Evolutionary conservation across 163 green algal genomes (phyloP).

Genomic region (Scenedesmus sp.): DNA sequence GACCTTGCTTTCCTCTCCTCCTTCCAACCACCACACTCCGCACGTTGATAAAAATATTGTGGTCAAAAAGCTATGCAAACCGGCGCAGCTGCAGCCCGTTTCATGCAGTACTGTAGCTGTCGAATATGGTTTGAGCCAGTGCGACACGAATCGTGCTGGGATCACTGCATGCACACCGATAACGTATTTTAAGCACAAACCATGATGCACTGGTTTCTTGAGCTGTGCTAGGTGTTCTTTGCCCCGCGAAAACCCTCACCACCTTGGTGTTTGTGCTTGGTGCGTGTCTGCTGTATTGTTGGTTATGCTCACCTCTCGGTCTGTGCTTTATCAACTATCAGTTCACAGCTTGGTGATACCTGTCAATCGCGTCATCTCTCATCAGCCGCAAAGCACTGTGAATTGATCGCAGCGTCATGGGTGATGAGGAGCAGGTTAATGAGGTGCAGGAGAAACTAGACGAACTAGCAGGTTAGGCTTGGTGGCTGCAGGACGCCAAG

Average conservation of each 20-base stretch:
- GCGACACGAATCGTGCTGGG: not conserved
- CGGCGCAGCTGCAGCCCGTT: not conserved
- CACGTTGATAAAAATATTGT: not conserved
- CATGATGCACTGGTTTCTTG: too few relatives aligned
- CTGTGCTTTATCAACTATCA: not conserved
- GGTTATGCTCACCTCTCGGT: not conserved
- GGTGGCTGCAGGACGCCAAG: not conserved
- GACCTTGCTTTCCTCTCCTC: not conserved
- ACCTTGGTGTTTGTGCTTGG: not conserved
- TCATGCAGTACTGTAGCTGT: slow-evolving; percentile 8
- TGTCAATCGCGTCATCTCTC: not conserved
- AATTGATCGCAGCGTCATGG: slow-evolving; percentile 18
- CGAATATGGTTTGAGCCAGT: slow-evolving; percentile 8
- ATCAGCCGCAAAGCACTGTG: not conserved
- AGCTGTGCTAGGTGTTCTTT: not conserved
- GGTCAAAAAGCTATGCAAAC: not conserved
- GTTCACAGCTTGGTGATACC: not conserved
- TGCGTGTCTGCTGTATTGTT: not conserved
- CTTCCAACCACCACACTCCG: not conserved
- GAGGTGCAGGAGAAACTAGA: slow-evolving; percentile 58
- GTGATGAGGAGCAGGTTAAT: slow-evolving; percentile 58
- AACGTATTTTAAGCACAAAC: not conserved
- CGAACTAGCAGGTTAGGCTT: slow-evolving; percentile 56
- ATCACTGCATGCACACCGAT: not conserved
- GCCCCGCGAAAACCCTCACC: not conserved